Conservation (phyloP, 2,329 filamentous ascomycete genomes). For the Xylaria sp. region DNA sequence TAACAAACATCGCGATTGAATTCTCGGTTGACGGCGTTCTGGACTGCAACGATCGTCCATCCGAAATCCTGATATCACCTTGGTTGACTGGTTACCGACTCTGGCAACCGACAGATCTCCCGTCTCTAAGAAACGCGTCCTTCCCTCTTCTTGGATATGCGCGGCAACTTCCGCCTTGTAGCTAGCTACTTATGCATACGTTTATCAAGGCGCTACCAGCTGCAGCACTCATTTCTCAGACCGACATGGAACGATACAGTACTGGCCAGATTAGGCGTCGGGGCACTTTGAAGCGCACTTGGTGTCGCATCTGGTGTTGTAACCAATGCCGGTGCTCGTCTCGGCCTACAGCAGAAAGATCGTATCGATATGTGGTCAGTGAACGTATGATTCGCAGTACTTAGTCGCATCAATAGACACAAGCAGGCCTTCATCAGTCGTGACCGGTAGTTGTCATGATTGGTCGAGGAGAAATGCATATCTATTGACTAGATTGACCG, state of each 20-base stretch:
- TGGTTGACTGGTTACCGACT: neutral
- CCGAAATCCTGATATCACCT: neutral
- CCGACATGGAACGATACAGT: constrained; percentile 13
- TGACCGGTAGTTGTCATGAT: constrained; percentile 7
- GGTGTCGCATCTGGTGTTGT: constrained; percentile 22
- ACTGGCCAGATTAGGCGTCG: constrained; percentile 8
- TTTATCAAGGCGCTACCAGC: neutral
- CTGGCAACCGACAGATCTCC: neutral
- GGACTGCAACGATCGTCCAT: neutral
- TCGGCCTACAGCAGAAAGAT: constrained; percentile 12
- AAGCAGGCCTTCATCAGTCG: neutral
- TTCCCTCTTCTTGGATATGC: neutral
- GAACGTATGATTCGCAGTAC: constrained; percentile 25
- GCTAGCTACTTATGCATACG: neutral
- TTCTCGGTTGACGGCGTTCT: neutral
- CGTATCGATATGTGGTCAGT: constrained; percentile 11
- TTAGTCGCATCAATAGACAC: constrained; percentile 11
- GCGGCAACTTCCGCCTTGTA: constrained; percentile 14
- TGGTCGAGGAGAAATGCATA: constrained; percentile 8
- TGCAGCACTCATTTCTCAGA: constrained; percentile 9
- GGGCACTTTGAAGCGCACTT: constrained; percentile 18
- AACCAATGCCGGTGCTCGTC: constrained; percentile 19
- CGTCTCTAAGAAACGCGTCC: neutral
- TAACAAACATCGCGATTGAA: neutral
- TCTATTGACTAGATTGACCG: neutral